Percentiles rank a stretch among this genome's conserved stretches.
These are phyloP conservation scores for Astrocystis sublimbata DNA, from an alignment of 495 filamentous ascomycete genomes.

Conservation along the genomic window DNA sequence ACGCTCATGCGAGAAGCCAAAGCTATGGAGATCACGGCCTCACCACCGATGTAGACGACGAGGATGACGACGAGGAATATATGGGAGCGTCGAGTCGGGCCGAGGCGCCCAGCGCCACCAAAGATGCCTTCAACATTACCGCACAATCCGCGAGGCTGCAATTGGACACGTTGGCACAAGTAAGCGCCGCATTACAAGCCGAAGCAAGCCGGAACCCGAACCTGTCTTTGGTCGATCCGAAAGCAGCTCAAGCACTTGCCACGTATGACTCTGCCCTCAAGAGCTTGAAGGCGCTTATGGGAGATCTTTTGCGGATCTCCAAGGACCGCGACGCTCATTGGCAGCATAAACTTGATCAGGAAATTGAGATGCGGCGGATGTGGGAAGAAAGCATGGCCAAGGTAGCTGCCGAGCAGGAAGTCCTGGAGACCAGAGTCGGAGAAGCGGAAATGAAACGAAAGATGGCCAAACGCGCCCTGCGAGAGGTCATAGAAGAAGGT, in stretches of 20 bases:
- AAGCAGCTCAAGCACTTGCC: constrained; percentile 72
- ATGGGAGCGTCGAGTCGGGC: constrained; percentile 79
- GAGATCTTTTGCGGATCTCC: constrained; percentile 86
- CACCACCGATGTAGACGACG: constrained; percentile 44
- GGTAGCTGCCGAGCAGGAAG: constrained; percentile 89
- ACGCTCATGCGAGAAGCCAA: constrained; percentile 35
- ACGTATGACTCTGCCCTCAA: constrained; percentile 88
- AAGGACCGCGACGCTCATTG: constrained; percentile 93
- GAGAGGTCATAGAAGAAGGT: constrained; percentile 68
- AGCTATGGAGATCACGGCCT: constrained; percentile 19
- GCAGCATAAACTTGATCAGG: constrained; percentile 90
- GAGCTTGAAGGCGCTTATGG: constrained; percentile 82
- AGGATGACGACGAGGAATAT: constrained; percentile 80
- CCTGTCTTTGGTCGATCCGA: constrained; percentile 70
- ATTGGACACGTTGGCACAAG: constrained; percentile 81
- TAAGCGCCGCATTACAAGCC: constrained; percentile 75
- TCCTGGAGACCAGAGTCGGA: constrained; percentile 80
- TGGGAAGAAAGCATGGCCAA: constrained; percentile 99
- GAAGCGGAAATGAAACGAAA: constrained; percentile 89
- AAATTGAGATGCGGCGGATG: constrained; percentile 83
- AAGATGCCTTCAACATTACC: constrained; percentile 93
- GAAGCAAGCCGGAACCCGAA: constrained; percentile 70
- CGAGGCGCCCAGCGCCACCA: constrained; percentile 68
- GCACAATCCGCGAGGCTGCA: constrained; percentile 93
- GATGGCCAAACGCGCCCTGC: constrained; percentile 83